Percentiles rank a stretch among this genome's conserved stretches.
phyloP scores from a whole-genome alignment of 805 yeast genomes.

The Monosporozyma yasuniensis region DNA sequence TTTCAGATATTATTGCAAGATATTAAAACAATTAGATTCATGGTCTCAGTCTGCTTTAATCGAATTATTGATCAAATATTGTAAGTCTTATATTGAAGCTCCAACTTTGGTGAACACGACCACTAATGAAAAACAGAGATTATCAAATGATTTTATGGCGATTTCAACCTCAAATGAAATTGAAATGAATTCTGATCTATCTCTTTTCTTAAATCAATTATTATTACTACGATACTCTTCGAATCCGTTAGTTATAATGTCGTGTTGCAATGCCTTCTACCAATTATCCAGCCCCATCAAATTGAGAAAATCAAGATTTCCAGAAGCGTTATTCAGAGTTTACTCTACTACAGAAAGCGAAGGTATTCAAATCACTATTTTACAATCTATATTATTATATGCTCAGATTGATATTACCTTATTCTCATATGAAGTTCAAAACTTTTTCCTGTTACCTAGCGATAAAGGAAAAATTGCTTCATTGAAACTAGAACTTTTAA shows the following conservation, averaged over 20 bases:
- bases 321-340: constrained; percentile 41
- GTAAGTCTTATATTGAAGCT: constrained; percentile 48
- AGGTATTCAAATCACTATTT: constrained; percentile 31
- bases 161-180: constrained; percentile 35
- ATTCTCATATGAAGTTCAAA: constrained; percentile 32
- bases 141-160: constrained; percentile 38
- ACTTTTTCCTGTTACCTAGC: constrained; percentile 48
- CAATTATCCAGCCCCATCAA: constrained; percentile 51
- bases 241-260: constrained; percentile 53
- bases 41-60: constrained; percentile 58
- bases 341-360: constrained; percentile 29
- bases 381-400: constrained; percentile 39
- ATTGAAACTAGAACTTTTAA: constrained; percentile 52
- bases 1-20: constrained; percentile 47
- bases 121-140: constrained; percentile 19
- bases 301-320: constrained; percentile 41
- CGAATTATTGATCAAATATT: constrained; percentile 59
- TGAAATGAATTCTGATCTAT: constrained; percentile 46
- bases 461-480: constrained; percentile 39
- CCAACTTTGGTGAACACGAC: constrained; percentile 37
- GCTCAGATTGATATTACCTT: constrained; percentile 28
- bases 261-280: constrained; percentile 47
- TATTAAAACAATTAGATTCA: constrained; percentile 49
- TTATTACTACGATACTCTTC: constrained; percentile 40
- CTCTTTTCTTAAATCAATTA: constrained; percentile 43